phyloP scores from a whole-genome alignment of 1,139 yeast species.

The Kluyveromyces sp. region DNA sequence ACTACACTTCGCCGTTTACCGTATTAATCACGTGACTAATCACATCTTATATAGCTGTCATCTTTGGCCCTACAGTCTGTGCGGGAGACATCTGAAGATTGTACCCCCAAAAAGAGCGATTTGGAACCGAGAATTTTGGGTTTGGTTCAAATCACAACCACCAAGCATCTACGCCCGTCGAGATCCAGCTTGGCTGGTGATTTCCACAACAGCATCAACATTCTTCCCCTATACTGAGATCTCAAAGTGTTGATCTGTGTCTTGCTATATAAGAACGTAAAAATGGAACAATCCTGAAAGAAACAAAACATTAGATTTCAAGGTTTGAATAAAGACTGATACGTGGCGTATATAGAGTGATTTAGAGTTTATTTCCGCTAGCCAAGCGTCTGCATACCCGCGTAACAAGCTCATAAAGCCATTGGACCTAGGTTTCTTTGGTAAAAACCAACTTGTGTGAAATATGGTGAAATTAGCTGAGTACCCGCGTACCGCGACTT shows the following conservation, averaged over 20 bases:
- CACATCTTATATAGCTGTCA: neutral
- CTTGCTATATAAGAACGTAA: neutral
- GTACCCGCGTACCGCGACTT: conserved; percentile 78
- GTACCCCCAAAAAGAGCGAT: neutral
- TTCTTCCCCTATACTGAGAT: neutral
- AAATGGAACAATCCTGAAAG: neutral
- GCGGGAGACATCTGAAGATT: too few relatives aligned
- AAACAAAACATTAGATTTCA: neutral
- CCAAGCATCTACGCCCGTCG: too few relatives aligned
- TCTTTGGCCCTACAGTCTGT: too few relatives aligned
- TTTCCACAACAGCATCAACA: too few relatives aligned
- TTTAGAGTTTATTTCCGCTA: too few relatives aligned
- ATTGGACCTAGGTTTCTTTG: neutral
- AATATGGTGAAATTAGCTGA: conserved; percentile 85
- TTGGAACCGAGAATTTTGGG: neutral
- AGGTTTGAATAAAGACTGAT: neutral
- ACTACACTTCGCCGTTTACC: too few relatives aligned
- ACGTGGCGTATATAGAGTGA: neutral
- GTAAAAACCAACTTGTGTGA: conserved; percentile 10
- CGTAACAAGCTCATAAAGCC: neutral
- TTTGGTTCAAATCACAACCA: too few relatives aligned
- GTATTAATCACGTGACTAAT: neutral
- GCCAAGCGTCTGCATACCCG: neutral
- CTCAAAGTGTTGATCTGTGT: neutral
- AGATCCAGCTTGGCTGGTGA: too few relatives aligned